phyloP scores from a whole-genome alignment of 768 basidiomycete genomes.

The Trametes coccinea region DNA sequence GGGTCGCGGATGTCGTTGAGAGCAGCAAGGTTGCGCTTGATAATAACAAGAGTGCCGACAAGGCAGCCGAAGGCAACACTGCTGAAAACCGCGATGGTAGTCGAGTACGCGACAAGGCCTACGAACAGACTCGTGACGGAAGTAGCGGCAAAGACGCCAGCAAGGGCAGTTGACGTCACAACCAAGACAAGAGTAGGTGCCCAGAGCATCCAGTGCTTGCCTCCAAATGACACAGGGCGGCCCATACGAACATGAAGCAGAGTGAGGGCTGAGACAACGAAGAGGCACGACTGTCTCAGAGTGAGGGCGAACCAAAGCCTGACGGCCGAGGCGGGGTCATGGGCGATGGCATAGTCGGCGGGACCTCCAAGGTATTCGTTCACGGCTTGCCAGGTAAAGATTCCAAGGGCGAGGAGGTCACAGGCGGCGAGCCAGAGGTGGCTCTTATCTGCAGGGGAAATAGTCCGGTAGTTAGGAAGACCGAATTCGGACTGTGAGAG shows the following conservation, averaged over 20 bases:
- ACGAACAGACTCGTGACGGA: slow-evolving; percentile 56
- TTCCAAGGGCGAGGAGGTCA: slow-evolving; percentile 59
- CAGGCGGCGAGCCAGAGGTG: slow-evolving; percentile 73
- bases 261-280: slow-evolving; percentile 59
- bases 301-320: slow-evolving; percentile 73
- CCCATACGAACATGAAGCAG: slow-evolving; percentile 72
- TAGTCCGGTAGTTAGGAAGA: slow-evolving; percentile 64
- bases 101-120: slow-evolving; percentile 61
- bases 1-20: slow-evolving; percentile 51
- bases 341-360: slow-evolving; percentile 43
- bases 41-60: slow-evolving; percentile 59
- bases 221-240: slow-evolving; percentile 66
- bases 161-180: slow-evolving; percentile 56
- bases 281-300: slow-evolving; percentile 65
- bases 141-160: slow-evolving; percentile 56
- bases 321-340: slow-evolving; percentile 53
- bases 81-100: slow-evolving; percentile 51
- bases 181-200: slow-evolving; percentile 58
- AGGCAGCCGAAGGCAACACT: slow-evolving; percentile 58
- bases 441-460: slow-evolving; percentile 68
- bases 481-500: slow-evolving; percentile 69
- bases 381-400: slow-evolving; percentile 69
- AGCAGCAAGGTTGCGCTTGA: slow-evolving; percentile 64
- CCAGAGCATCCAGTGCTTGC: slow-evolving; percentile 76
- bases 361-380: slow-evolving; percentile 51